Conservation (phyloP, 2,329 filamentous ascomycete species). For the Aspergillus ustus region DNA sequence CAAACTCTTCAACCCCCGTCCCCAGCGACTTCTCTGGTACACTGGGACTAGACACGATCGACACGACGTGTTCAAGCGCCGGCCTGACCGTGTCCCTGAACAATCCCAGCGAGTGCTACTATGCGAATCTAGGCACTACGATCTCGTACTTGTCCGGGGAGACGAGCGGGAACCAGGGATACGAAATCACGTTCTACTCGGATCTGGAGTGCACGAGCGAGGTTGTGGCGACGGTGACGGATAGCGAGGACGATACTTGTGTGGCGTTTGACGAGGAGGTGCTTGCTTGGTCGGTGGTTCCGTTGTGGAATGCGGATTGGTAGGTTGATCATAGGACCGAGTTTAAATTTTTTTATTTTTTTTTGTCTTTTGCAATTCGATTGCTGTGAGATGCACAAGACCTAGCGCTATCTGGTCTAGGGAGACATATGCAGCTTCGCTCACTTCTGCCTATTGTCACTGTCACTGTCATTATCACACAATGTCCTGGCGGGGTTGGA, state of each 20-base stretch:
- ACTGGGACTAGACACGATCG: neutral
- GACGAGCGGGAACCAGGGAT: constrained; percentile 13
- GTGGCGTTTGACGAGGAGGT: neutral
- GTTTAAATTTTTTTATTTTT: too few species aligned
- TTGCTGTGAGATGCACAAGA: too few species aligned
- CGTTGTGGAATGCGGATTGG: constrained; percentile 15
- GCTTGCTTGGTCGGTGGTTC: neutral
- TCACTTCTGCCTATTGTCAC: too few species aligned
- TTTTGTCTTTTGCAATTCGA: too few species aligned
- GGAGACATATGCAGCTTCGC: too few species aligned
- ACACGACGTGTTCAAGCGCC: neutral
- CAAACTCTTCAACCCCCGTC: constrained; percentile 8
- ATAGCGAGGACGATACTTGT: neutral
- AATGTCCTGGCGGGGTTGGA: too few species aligned
- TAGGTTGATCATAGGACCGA: too few species aligned
- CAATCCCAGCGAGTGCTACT: neutral
- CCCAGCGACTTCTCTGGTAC: constrained; percentile 11
- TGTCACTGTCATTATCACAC: too few species aligned
- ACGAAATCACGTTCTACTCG: constrained; percentile 10
- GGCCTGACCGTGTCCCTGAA: neutral
- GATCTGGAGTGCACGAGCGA: constrained; percentile 2
- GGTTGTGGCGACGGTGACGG: neutral
- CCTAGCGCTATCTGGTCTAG: too few species aligned
- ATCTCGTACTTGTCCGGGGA: neutral
- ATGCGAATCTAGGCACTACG: neutral